These are phyloP conservation scores for Cnidoscolus chayamansa DNA, from an alignment of 441 rosid genomes.

Conservation along the genomic window DNA sequence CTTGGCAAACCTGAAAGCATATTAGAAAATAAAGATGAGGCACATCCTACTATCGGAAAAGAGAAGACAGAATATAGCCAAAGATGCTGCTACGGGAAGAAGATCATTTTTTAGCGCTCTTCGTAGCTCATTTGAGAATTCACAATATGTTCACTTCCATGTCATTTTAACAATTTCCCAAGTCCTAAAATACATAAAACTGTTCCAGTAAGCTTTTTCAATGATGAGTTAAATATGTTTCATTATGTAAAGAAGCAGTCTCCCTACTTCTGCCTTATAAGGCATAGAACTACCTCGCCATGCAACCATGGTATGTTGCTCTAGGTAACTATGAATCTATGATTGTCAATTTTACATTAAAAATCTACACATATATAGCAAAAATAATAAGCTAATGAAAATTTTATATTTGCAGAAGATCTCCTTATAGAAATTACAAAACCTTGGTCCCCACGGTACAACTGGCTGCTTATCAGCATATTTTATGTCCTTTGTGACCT, in stretches of 20 bases:
- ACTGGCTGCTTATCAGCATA: slow-evolving; percentile 95
- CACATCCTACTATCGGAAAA: background rate
- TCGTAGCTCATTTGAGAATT: background rate
- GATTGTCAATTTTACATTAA: slow-evolving; percentile 10
- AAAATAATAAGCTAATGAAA: slow-evolving; percentile 9
- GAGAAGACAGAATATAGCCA: background rate
- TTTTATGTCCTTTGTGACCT: slow-evolving; percentile 94
- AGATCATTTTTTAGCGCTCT: background rate
- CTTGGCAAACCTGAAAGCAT: slow-evolving; percentile 62
- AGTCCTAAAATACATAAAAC: background rate
- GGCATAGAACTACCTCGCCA: background rate
- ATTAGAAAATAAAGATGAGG: slow-evolving; percentile 19
- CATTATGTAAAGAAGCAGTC: background rate
- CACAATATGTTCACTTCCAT: background rate
- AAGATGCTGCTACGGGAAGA: background rate
- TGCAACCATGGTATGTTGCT: background rate
- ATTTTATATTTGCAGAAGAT: background rate
- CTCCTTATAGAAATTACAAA: slow-evolving; percentile 12
- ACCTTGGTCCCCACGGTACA: slow-evolving; percentile 97
- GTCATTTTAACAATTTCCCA: background rate
- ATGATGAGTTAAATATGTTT: background rate
- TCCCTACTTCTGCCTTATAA: background rate
- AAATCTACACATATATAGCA: slow-evolving; percentile 2
- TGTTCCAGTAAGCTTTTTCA: background rate
- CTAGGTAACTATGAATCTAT: background rate